Evolutionary conservation across 345 rosid genomes (phyloP).

Genomic region (Acer saccharum): DNA sequence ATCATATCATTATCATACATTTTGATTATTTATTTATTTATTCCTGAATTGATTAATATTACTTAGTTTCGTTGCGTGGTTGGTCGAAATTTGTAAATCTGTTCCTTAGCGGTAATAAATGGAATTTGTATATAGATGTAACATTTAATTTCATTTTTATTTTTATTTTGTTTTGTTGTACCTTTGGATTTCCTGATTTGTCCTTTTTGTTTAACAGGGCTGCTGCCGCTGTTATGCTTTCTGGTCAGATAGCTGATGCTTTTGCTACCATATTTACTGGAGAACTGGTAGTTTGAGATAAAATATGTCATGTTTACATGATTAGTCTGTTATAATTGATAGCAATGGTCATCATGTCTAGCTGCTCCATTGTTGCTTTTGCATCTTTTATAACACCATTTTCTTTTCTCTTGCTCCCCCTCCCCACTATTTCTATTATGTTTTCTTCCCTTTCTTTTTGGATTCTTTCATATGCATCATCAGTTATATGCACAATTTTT

Average conservation of each 20-base stretch:
- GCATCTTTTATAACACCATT: neutral
- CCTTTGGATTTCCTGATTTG: no score
- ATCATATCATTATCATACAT: neutral
- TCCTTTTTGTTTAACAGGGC: slow-evolving; percentile 42
- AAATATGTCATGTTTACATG: neutral
- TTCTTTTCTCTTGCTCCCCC: neutral
- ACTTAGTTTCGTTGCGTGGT: neutral
- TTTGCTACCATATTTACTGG: slow-evolving; percentile 79
- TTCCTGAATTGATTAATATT: neutral
- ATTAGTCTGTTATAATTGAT: neutral
- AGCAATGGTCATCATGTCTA: neutral
- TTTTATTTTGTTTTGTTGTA: neutral
- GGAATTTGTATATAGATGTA: neutral
- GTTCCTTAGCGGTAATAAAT: neutral
- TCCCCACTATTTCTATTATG: neutral
- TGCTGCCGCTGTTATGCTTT: slow-evolving; percentile 90
- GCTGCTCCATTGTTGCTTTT: neutral
- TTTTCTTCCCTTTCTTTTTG: neutral
- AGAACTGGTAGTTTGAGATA: slow-evolving; percentile 62
- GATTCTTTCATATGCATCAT: neutral
- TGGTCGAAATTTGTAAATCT: neutral
- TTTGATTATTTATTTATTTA: neutral
- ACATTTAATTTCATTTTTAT: no score
- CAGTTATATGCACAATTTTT: neutral
- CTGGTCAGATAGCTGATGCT: slow-evolving; percentile 96